phyloP scores from a whole-genome alignment of 108 stramenopile species.

The Mayamaea pseudoterrestris region DNA sequence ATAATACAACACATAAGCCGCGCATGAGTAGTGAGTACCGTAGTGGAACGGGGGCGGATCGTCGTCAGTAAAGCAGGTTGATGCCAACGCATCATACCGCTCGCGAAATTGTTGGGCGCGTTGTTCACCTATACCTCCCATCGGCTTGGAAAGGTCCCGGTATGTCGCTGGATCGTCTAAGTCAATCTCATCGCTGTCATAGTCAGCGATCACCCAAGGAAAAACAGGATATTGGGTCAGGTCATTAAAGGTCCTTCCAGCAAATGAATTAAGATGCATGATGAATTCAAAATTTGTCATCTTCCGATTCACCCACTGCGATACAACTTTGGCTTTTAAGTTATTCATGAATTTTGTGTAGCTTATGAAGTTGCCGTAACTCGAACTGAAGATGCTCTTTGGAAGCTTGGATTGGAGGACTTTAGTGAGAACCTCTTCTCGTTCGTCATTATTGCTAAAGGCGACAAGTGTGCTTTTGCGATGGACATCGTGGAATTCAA shows the following conservation, averaged over 20 bases:
- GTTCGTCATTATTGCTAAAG: slow-evolving; percentile 43
- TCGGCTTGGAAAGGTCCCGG: slow-evolving; percentile 93
- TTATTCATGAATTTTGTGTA: slow-evolving; percentile 83
- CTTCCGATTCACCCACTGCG: slow-evolving; percentile 76
- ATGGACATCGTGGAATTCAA: slow-evolving; percentile 88
- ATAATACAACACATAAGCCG: slow-evolving; percentile 94
- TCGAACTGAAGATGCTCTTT: slow-evolving; percentile 67
- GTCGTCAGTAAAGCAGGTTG: slow-evolving; percentile 57
- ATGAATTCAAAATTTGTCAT: slow-evolving; percentile 98
- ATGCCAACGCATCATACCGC: slow-evolving; percentile 79
- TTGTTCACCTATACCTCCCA: slow-evolving; percentile 81
- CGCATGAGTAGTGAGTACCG: slow-evolving; percentile 95
- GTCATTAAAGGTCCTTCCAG: slow-evolving; percentile 94
- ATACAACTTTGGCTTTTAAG: slow-evolving; percentile 63
- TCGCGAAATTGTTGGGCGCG: slow-evolving; percentile 84
- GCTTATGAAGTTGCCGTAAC: slow-evolving; percentile 56
- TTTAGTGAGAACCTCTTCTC: slow-evolving; percentile 72
- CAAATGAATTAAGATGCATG: slow-evolving; percentile 94
- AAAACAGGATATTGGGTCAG: slow-evolving; percentile 98
- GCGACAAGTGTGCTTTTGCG: slow-evolving; percentile 67
- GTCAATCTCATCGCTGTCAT: slow-evolving; percentile 87
- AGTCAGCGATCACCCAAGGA: slow-evolving; percentile 97
- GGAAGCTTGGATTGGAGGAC: slow-evolving; percentile 58
- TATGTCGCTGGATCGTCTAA: slow-evolving; percentile 79
- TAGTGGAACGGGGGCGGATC: slow-evolving; percentile 95